Conservation (phyloP, 2,329 filamentous ascomycete genomes). For the Zasmidium angulare region DNA sequence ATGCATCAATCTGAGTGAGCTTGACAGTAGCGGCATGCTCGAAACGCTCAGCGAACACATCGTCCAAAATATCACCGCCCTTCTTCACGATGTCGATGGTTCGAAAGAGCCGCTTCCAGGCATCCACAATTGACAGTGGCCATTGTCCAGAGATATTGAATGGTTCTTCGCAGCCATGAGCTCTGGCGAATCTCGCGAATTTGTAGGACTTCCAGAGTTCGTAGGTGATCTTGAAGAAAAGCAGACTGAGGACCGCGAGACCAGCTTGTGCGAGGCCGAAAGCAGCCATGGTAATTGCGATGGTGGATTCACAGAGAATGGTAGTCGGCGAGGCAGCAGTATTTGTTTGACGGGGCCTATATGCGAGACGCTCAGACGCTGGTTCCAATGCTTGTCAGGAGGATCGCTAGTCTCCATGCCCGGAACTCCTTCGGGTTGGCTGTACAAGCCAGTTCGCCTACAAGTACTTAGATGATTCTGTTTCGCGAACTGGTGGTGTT, state of each 20-base stretch:
- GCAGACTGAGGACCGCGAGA: background rate
- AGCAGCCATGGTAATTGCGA: background rate
- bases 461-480: too few species aligned
- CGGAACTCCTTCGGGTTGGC: too few species aligned
- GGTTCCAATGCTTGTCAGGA: too few species aligned
- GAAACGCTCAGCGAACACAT: constrained; percentile 16
- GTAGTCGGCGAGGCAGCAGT: background rate
- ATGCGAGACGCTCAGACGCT: too few species aligned
- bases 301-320: background rate
- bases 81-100: constrained; percentile 1
- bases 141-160: constrained; percentile 9
- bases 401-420: too few species aligned
- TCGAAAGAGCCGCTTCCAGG: background rate
- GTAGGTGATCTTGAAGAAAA: constrained; percentile 5
- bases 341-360: background rate
- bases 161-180: constrained; percentile 13
- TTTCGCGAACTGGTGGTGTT: too few species aligned
- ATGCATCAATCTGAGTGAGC: constrained; percentile 12
- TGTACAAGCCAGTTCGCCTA: too few species aligned
- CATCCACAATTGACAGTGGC: constrained; percentile 6
- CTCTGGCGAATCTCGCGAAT: constrained; percentile 11
- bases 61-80: constrained; percentile 16
- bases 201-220: background rate
- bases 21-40: constrained; percentile 5
- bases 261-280: background rate